These are phyloP conservation scores for Talaromyces proteolyticus DNA, from an alignment of 495 filamentous ascomycete genomes.

Conservation along the genomic window DNA sequence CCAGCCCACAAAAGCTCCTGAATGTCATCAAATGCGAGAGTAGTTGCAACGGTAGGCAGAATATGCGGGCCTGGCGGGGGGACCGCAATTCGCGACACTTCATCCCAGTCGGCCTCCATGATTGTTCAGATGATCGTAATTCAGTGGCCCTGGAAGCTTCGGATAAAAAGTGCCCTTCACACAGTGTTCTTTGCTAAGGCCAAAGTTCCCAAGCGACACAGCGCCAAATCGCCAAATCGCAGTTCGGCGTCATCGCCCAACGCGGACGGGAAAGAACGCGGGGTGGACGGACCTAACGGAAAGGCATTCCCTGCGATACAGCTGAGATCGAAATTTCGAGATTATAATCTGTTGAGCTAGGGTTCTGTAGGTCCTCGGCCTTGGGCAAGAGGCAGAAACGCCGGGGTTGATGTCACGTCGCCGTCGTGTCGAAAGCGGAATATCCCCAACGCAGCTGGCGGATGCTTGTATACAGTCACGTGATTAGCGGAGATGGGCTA, in stretches of 20 bases:
- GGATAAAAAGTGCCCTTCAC: not conserved
- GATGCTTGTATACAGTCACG: no score
- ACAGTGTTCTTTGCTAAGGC: not conserved
- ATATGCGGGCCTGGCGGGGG: conserved; percentile 59
- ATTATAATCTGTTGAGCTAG: not conserved
- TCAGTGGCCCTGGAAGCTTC: no score
- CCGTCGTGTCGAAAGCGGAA: no score
- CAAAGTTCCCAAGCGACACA: not conserved
- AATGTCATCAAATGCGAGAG: conserved; percentile 78
- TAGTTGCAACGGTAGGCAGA: conserved; percentile 58
- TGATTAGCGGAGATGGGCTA: no score
- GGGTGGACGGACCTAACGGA: not conserved
- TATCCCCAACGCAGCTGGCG: no score
- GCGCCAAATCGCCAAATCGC: not conserved
- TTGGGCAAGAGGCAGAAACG: not conserved
- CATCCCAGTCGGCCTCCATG: conserved; percentile 47
- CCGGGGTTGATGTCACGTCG: no score
- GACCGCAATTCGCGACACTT: conserved; percentile 67
- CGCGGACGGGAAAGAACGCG: not conserved
- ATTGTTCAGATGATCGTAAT: not conserved
- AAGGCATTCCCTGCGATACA: not conserved
- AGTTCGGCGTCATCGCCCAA: not conserved
- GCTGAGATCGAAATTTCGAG: not conserved
- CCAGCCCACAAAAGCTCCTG: conserved; percentile 91
- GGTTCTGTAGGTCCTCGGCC: not conserved